A percentile compares a stretch with the other conserved stretches of the same genome.
Evolutionary conservation across 345 rosid species (phyloP).

Genomic region (Excoecaria cochinchinensis): DNA sequence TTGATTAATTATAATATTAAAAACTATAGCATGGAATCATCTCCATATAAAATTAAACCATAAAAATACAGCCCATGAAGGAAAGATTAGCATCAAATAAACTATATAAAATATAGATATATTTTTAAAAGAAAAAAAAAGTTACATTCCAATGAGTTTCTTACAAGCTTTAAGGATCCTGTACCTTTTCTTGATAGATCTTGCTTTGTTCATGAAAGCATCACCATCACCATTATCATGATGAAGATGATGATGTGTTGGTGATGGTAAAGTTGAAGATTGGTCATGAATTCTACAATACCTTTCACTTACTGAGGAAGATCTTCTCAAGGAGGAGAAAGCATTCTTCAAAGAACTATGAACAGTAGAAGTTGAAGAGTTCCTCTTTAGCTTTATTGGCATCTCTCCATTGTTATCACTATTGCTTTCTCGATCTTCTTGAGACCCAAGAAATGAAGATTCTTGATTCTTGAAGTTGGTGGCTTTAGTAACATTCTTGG

Average conservation of each 20-base stretch:
- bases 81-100: no score
- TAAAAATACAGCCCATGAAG: neutral
- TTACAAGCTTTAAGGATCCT: slow-evolving; percentile 77
- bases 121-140: neutral
- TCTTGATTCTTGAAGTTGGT: slow-evolving; percentile 5
- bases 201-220: neutral
- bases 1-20: no score
- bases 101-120: no score
- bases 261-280: slow-evolving; percentile 47
- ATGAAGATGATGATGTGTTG: slow-evolving; percentile 28
- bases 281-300: slow-evolving; percentile 79
- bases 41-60: neutral
- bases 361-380: slow-evolving; percentile 47
- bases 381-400: slow-evolving; percentile 45
- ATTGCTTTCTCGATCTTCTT: slow-evolving; percentile 18
- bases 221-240: slow-evolving; percentile 27
- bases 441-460: slow-evolving; percentile 16
- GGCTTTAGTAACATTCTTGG: neutral
- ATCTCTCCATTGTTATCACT: slow-evolving; percentile 11
- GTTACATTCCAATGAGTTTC: slow-evolving; percentile 59
- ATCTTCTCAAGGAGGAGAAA: slow-evolving; percentile 76
- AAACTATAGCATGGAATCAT: no score
- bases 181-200: slow-evolving; percentile 51
- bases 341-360: slow-evolving; percentile 52
- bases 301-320: slow-evolving; percentile 77